phyloP scores from a whole-genome alignment of 306 rosid genomes.

The Cicer arietinum region DNA sequence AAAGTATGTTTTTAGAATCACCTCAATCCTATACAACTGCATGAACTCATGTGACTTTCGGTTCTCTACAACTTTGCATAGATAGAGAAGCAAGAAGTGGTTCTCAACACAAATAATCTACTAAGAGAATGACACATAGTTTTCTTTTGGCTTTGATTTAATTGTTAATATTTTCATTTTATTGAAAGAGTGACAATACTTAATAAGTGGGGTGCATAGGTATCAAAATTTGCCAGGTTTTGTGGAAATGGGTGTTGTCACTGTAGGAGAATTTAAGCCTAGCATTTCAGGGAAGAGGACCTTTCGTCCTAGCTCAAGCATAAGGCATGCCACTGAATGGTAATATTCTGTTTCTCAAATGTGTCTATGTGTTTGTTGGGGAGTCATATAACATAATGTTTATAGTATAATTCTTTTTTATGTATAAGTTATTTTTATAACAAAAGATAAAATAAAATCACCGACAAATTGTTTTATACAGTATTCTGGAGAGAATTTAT shows the following conservation, averaged over 20 bases:
- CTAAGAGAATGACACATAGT: conserved; percentile 39
- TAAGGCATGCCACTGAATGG: conserved; percentile 99
- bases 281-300: conserved; percentile 95
- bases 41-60: conserved; percentile 68
- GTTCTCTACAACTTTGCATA: conserved; percentile 48
- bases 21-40: conserved; percentile 53
- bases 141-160: background rate
- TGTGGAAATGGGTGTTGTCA: conserved; percentile 83
- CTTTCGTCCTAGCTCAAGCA: conserved; percentile 80
- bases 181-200: conserved; percentile 41
- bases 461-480: too few species aligned
- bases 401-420: too few species aligned
- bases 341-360: conserved; percentile 45
- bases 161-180: conserved; percentile 25
- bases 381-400: too few species aligned
- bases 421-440: too few species aligned
- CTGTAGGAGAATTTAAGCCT: conserved; percentile 89
- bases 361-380: too few species aligned
- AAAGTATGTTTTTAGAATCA: conserved; percentile 57
- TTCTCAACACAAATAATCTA: conserved; percentile 49
- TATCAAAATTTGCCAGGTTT: conserved; percentile 42
- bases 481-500: too few species aligned
- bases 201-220: conserved; percentile 40
- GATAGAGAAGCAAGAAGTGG: conserved; percentile 46
- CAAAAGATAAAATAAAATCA: too few species aligned